Conservation (phyloP, 108 stramenopile species). For the Skeletonema tropicum region DNA sequence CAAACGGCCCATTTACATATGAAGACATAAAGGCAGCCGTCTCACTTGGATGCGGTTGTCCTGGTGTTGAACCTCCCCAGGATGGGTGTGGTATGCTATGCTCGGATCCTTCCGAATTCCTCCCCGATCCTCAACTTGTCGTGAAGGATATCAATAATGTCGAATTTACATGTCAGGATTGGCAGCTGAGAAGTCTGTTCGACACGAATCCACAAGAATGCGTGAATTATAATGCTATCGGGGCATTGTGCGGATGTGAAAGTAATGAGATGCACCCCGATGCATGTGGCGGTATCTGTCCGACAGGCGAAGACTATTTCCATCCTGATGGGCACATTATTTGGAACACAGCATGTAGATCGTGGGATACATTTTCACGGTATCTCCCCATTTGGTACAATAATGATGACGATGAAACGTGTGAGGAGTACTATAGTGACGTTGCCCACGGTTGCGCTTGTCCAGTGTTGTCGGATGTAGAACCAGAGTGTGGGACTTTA, state of each 20-base stretch:
- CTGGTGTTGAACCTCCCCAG: not conserved
- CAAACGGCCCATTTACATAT: too few relatives aligned
- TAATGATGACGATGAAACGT: not conserved
- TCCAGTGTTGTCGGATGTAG: constrained; percentile 4
- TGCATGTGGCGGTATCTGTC: not conserved
- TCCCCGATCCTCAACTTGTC: not conserved
- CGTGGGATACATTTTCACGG: not conserved
- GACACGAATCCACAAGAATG: constrained; percentile 4
- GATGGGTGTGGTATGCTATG: not conserved
- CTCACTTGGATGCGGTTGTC: not conserved
- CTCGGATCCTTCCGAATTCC: not conserved
- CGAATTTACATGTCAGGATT: not conserved
- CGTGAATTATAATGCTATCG: constrained; percentile 3
- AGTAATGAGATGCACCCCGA: not conserved
- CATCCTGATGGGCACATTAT: not conserved
- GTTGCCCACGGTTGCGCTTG: not conserved
- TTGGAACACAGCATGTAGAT: not conserved
- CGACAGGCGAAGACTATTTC: not conserved
- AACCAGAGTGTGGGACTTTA: constrained; percentile 1
- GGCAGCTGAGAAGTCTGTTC: not conserved
- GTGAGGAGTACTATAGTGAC: not conserved
- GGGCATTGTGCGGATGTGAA: not conserved
- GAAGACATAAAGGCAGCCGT: not conserved
- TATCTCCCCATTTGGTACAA: constrained; percentile 1
- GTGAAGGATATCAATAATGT: not conserved